Evolutionary conservation across 2,329 filamentous ascomycete species (phyloP).

Genomic region (Colletotrichum abscissum): DNA sequence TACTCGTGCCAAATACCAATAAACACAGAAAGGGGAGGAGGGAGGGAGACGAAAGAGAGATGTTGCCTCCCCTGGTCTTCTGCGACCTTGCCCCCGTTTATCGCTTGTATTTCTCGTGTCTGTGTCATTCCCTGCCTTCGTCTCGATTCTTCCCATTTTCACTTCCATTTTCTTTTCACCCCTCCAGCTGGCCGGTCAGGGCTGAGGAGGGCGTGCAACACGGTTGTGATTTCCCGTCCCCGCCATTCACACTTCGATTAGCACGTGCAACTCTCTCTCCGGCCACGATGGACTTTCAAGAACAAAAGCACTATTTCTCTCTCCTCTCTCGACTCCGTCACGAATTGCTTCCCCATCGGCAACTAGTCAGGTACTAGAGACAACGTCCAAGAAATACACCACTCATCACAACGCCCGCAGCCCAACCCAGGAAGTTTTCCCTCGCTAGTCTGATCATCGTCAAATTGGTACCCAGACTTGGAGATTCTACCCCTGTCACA

Average conservation of each 20-base stretch:
- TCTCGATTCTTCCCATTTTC: background rate
- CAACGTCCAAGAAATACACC: constrained; percentile 7
- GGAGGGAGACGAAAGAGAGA: background rate
- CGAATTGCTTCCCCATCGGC: background rate
- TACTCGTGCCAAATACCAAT: background rate
- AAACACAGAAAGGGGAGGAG: background rate
- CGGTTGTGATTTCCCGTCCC: background rate
- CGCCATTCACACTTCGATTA: background rate
- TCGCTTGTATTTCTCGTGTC: background rate
- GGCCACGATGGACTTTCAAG: background rate
- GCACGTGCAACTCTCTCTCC: background rate
- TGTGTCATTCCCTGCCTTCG: background rate
- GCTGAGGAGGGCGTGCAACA: background rate
- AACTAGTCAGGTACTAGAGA: constrained; percentile 17
- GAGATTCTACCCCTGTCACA: constrained; percentile 22
- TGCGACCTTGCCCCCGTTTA: background rate
- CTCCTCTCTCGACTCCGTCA: background rate
- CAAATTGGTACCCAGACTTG: constrained; percentile 33
- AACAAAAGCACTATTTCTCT: background rate
- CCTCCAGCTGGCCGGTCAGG: background rate
- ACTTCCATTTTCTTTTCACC: background rate
- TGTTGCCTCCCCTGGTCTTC: no score
- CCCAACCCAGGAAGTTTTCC: constrained; percentile 13
- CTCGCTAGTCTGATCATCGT: constrained; percentile 26
- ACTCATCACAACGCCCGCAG: constrained; percentile 11